phyloP scores from a whole-genome alignment of 2,329 filamentous ascomycete genomes.

The Aplosporella prunicola region DNA sequence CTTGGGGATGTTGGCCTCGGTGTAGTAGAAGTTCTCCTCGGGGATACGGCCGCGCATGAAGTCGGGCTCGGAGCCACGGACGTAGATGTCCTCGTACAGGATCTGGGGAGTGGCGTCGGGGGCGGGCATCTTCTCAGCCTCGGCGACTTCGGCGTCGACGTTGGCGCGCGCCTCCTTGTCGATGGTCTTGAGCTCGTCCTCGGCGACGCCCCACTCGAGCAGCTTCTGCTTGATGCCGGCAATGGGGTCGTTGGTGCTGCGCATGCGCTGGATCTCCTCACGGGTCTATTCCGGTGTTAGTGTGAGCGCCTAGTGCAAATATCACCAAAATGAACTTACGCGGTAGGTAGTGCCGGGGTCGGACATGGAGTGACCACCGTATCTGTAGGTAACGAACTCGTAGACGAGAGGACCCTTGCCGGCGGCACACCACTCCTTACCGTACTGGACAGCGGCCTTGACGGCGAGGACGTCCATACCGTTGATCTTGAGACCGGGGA shows the following conservation, averaged over 20 bases:
- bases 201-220: constrained; percentile 86
- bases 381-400: constrained; percentile 98
- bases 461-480: constrained; percentile 98
- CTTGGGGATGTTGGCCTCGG: constrained; percentile 15
- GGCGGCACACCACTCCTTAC: constrained; percentile 72
- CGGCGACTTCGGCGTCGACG: constrained; percentile 83
- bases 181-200: constrained; percentile 92
- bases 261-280: constrained; percentile 99
- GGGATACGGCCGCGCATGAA: constrained; percentile 80
- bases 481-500: constrained; percentile 98
- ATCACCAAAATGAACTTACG: constrained; percentile 23
- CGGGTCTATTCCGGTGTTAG: constrained; percentile 50
- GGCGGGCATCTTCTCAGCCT: constrained; percentile 75
- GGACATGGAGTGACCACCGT: constrained; percentile 99
- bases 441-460: constrained; percentile 91
- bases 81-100: constrained; percentile 95
- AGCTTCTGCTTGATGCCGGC: constrained; percentile 97
- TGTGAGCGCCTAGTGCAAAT: not conserved
- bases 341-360: constrained; percentile 98
- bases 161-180: constrained; percentile 85
- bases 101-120: constrained; percentile 75
- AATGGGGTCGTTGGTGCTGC: constrained; percentile 96
- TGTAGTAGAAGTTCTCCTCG: constrained; percentile 85
- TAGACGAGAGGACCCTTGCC: constrained; percentile 91
- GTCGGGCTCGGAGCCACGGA: constrained; percentile 73